Evolutionary conservation across 257 asterid genomes (phyloP).

Genomic region (Apocynum venetum): DNA sequence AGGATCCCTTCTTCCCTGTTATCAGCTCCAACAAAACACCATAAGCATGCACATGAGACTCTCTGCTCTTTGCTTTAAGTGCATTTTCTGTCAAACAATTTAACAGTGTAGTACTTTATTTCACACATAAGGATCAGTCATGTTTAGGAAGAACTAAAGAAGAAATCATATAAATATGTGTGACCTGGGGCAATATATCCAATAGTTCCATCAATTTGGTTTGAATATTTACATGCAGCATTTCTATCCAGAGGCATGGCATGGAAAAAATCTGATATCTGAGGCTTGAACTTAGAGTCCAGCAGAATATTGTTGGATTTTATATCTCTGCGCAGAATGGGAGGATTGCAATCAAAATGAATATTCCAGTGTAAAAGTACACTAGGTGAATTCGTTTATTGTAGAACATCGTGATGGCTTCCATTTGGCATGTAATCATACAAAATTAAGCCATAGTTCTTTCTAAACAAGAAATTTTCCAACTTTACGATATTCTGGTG

Average conservation of each 20-base stretch:
- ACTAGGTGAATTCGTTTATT: constrained; percentile 27
- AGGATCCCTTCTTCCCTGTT: constrained; percentile 60
- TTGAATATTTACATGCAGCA: too few species aligned
- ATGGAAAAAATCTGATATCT: constrained; percentile 76
- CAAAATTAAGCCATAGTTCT: constrained; percentile 59
- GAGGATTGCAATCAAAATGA: constrained; percentile 70
- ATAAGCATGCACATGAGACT: constrained; percentile 66
- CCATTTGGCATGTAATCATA: constrained; percentile 66
- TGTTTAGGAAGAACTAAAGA: too few species aligned
- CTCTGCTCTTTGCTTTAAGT: constrained; percentile 47
- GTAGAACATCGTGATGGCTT: constrained; percentile 71
- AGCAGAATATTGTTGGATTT: constrained; percentile 73
- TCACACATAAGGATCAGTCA: too few species aligned
- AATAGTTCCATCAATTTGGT: constrained; percentile 29
- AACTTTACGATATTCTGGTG: constrained; percentile 68
- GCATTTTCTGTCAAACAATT: constrained; percentile 46
- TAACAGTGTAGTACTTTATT: not conserved
- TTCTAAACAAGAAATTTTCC: constrained; percentile 62
- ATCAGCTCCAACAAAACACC: constrained; percentile 70
- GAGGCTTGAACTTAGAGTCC: constrained; percentile 70
- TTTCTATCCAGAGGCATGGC: constrained; percentile 19
- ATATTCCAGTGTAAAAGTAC: constrained; percentile 43
- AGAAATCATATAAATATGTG: too few species aligned
- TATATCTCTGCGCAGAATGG: constrained; percentile 67
- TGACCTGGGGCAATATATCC: constrained; percentile 91